Conservation (phyloP, 75 land plant genomes). For the Isoetes taiwanensis region DNA sequence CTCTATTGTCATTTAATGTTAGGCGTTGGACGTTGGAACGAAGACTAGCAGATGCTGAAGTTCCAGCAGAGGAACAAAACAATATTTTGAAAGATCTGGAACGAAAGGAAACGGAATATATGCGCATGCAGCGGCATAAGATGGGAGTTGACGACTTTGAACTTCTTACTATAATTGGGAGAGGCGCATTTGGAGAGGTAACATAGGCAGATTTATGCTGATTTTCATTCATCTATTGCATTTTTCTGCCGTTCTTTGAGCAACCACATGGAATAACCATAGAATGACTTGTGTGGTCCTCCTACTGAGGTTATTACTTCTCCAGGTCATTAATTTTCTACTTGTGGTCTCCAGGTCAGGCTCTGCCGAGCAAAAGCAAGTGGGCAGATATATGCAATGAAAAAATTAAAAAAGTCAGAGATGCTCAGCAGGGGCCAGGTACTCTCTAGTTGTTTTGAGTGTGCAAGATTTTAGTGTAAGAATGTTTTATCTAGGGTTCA, state of each 20-base stretch:
- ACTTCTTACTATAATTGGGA: slow-evolving; percentile 61
- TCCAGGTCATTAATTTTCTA: no score
- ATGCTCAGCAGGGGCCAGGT: slow-evolving; percentile 94
- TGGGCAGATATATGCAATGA: slow-evolving; percentile 82
- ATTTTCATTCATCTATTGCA: background rate
- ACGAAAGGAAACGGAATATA: slow-evolving; percentile 68
- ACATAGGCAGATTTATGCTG: no score
- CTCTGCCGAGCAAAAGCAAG: slow-evolving; percentile 66
- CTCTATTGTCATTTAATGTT: no score
- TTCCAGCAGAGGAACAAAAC: slow-evolving; percentile 62
- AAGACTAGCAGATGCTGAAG: slow-evolving; percentile 47
- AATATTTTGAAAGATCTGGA: slow-evolving; percentile 54
- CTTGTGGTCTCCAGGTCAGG: no score
- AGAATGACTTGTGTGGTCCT: no score
- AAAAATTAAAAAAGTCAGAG: slow-evolving; percentile 83
- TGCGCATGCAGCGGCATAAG: slow-evolving; percentile 71
- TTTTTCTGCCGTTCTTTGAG: slow-evolving; percentile 8
- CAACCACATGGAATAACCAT: no score
- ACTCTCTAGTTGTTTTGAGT: background rate
- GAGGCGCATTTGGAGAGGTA: slow-evolving; percentile 89
- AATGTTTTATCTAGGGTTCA: background rate
- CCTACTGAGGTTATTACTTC: no score
- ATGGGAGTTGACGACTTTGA: slow-evolving; percentile 86
- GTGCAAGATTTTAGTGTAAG: background rate
- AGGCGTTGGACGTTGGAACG: slow-evolving; percentile 59